Base-by-base conservation (phyloP, 2,329 filamentous ascomycete species). In the Phaeosphaeria sp. region DNA sequence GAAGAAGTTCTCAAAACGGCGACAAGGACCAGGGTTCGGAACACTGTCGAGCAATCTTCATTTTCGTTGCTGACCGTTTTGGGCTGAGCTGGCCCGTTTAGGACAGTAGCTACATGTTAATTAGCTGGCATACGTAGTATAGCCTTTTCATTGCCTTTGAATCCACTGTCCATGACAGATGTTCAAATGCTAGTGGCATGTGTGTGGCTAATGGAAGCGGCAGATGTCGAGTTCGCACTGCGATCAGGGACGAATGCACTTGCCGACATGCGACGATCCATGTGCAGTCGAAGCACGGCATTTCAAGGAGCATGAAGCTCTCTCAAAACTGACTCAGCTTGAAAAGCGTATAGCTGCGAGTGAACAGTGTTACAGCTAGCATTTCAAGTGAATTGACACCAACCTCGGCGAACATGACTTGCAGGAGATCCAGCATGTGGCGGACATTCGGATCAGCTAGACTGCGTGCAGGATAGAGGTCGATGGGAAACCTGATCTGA, bases 1-100 rank as follows among this genome's bases (percentile, higher is more conserved):
- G 73, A 74, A 60, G 53, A 70, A 57, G 60, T 58, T 50, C 73
- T 74, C 50, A 68, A 74, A 74, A 69, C 60, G 70, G 53, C 51
- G 53, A 59, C 67, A 66, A 65, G 65, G 71, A 63, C 56, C 63
- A 64, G 68, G 71, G 39, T 48, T 47, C 53, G 55, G 36, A 56
- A 60, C 59, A 53, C 58, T 53, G 58, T 47, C 51, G 59, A 53
- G 51, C 53, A 57, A 51, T 57, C 53, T 55, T 57, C 56, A 55
- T 52, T 59, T 55, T 65, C 55, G 51, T 49, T 21, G 60, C 59
- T 57, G 47, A 57, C 60, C 43, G 44, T 46, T 60, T 62, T 53
- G 51, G 58, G 45, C 36, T 42, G 27, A 48, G 25, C 18, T 51
- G 27, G 49, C 56, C 55, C 42, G 50, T 63, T 62, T 57, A 58